These are phyloP conservation scores for Rosa multiflora DNA, from an alignment of 306 rosid species.

Conservation along the genomic window DNA sequence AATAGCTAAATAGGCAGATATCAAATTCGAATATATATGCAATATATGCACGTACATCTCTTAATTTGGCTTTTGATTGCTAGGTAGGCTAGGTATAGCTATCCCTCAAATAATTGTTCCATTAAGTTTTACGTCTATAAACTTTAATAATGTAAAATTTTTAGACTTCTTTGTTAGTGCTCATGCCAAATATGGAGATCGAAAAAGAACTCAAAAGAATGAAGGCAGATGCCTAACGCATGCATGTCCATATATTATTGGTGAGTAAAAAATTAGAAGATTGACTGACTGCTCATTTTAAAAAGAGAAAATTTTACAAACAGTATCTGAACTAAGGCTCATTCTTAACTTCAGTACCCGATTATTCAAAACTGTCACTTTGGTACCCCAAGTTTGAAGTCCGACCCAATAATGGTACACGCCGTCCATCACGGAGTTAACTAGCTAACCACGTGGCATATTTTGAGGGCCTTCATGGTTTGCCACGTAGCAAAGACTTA, in stretches of 20 bases:
- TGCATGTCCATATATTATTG: neutral
- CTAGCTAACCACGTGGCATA: no score
- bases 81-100: neutral
- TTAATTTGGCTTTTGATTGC: neutral
- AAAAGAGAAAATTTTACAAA: no score
- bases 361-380: no score
- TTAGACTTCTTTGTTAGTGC: neutral
- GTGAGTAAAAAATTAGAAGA: neutral
- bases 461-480: no score
- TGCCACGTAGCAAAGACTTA: no score
- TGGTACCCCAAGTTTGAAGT: no score
- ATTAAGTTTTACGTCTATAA: neutral
- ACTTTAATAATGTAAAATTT: neutral
- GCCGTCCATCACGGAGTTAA: no score
- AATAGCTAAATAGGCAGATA: constrained; percentile 11
- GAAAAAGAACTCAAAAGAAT: neutral
- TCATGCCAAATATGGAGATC: neutral
- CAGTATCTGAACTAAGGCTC: no score
- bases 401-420: no score
- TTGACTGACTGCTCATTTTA: neutral
- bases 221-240: neutral
- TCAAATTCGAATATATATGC: neutral
- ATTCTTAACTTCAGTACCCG: no score
- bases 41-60: neutral
- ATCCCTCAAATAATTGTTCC: neutral